Base-by-base conservation (phyloP, 2,329 filamentous ascomycete genomes). In the Gaeumannomyces sp. region DNA sequence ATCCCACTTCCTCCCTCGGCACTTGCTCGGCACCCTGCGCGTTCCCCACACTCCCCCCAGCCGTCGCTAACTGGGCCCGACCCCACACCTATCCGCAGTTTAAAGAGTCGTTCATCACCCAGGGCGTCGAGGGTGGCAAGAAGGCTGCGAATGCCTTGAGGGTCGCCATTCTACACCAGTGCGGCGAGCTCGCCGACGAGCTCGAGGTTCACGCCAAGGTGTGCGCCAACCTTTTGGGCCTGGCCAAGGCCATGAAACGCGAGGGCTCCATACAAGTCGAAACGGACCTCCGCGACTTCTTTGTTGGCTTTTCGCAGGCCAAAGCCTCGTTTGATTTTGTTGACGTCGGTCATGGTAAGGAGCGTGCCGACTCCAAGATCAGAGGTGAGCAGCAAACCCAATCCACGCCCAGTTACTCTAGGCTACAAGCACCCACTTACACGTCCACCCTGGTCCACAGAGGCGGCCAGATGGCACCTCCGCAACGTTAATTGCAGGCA, bases 291-390 rank as follows among this genome's bases (percentile, higher is more conserved):
- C 80, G 77, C 65, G 80, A 88, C 62, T 89, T 89, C 75, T 79
- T 80, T 31, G 71, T 80, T 66, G 87, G 83, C 53, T 89, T 88
- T 76, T 86, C 82, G 61, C 84, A 86, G 72, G 81, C 78, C 66
- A 81, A 81, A 68, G 78, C 83, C 13, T 81, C 80, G 14, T 87
- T 88, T 76, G 85, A 89, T 72, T 89, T 88, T 76, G 77, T 88
- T 65, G 85, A 89, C 70, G 81, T 89, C 64, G 85, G 86, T 45
- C 75, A 80, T 68, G 81, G 81, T 59, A 86, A 86, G 71, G 50
- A 50, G 16, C 50, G 53, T 25, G 28, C 29, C 19, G 53, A n/a
- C 53, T 58, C 61, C 14, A 63, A 63, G 53, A 63, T 63, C 53
- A 63, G 53, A 58, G 61, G 61, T 53, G 56, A 58, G 61, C 35